Evolutionary conservation across 768 basidiomycete genomes (phyloP), one percentile per base, ranked within the genome.

Genomic region (Rhizopogon sp.): DNA sequence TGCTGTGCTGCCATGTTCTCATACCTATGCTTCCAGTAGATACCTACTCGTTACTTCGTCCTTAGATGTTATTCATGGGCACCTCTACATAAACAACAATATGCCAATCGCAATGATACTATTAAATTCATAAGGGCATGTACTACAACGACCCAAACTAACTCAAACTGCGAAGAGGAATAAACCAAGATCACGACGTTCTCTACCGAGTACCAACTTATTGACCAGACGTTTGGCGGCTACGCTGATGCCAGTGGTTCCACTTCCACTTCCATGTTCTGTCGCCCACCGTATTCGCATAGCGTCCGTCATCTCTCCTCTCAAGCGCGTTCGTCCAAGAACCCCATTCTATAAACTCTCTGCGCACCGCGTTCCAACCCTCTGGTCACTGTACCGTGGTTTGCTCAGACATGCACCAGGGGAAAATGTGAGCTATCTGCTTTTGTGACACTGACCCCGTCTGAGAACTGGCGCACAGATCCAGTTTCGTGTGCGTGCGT

Each of bases 311-410:
- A 65, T 90, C 14, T 79, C 83, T 4, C 74, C 81, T 42, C 68
- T 90, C 1, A 77, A 79, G 33, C 82, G 85, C 31, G 72, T 83
- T 5, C 76, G 82, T 10, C 82, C 87, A 8, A 74, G 77, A 20
- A 75, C 80, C 3, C 83, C 87, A 3, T 89, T 92, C 62, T 91
- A 78, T 63, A 66, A 79, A 47, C 83, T 92, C 28, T 74, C 77
- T 0, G 85, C 84, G 0, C 93, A 95, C 66, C 80, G 85, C 20
- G 69, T 85, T 28, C 91, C 93, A 3, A 92, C 90, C 0, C 67
- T 88, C 61, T 90, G 89, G 87, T 68, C 75, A 0, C 71, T 94
- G 5, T 95, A 93, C 66, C 79, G 90, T 20, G 81, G 82, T 3
- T 75, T 95, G 13, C 68, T 90, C 46, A 71, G 76, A 29, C 62